Base-by-base conservation (phyloP, 768 basidiomycete species). In the Cystobasidium ongulense region DNA sequence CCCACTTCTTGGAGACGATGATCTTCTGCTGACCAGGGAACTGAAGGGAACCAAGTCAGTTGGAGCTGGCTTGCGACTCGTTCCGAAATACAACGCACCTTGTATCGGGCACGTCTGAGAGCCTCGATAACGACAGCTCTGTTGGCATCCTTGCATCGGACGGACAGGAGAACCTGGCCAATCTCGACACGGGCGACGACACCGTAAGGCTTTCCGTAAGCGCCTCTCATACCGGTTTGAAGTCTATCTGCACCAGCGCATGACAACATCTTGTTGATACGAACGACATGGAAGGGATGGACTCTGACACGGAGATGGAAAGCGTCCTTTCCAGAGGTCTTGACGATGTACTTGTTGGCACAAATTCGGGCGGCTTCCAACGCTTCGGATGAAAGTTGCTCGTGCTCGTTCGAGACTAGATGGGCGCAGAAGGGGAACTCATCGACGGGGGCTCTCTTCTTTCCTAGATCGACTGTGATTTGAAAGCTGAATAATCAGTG, bases 261-360 rank as follows among this genome's bases (percentile, higher is more conserved):
- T 74, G 89, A 90, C 86, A 98, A 90, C 91, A 96, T 98, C 89
- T 99, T 98, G 90, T 98, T 96, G 88, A 96, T 96, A 76, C 96
- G 90, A 84, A 99, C 83, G 79, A 98, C 92, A 82, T 99, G 96
- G 91, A 89, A 96, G 52, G 95, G 96, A 85, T 99, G 95, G 73
- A 91, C 91, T 75, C 93, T 90, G 78, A 99, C 92, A 78, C 95
- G 88, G 82, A 98, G 82, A 82, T 99, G 95, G 93, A 99, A 98
- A 3, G 94, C 91, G 79, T 99, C 95, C 85, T 98, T 98, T 80
- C 96, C 95, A 35, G 90, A 88, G 1, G 90, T 92, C 88, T 99
- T 97, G 80, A 92, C 95, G 76, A 97, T 89, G 82, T 97, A 97
- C 84, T 98, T 98, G 90, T 98, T 98, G 82, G 92, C 92, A 81